Conservation (phyloP, 441 rosid species). For the Jatropha multifida region DNA sequence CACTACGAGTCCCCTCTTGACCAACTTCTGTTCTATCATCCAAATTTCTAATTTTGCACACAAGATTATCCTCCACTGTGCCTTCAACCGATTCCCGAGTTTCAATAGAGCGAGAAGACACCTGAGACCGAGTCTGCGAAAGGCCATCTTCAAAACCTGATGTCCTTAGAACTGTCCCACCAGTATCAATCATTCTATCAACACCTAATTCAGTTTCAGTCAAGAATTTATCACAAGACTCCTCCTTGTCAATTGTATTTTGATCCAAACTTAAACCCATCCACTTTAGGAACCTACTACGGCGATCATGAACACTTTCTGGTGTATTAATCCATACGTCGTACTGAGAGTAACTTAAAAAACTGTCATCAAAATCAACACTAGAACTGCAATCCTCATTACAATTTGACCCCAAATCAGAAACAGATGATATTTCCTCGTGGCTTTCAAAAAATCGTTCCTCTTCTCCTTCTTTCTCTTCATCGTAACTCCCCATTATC, state of each 20-base stretch:
- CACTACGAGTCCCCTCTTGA: conserved; percentile 25
- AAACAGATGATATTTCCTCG: conserved; percentile 47
- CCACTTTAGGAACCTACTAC: conserved; percentile 68
- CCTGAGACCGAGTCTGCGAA: conserved; percentile 20
- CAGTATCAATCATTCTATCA: conserved; percentile 39
- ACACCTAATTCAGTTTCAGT: conserved; percentile 17
- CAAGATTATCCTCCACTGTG: conserved; percentile 20
- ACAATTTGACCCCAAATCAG: conserved; percentile 34
- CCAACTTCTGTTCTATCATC: conserved; percentile 31
- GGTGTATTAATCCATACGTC: conserved; percentile 72
- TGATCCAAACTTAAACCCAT: conserved; percentile 51
- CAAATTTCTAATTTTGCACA: conserved; percentile 26
- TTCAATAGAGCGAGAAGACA: conserved; percentile 27
- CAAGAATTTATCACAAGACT: conserved; percentile 19
- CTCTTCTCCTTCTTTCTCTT: conserved; percentile 56
- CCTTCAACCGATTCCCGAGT: conserved; percentile 24
- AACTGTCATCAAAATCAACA: conserved; percentile 16
- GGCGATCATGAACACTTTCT: conserved; percentile 63
- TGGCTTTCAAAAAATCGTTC: conserved; percentile 65
- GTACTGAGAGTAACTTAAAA: conserved; percentile 29
- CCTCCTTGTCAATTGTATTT: conserved; percentile 25
- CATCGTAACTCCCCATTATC: conserved; percentile 42
- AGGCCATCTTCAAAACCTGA: conserved; percentile 23
- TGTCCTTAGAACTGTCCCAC: conserved; percentile 48
- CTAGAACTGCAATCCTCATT: conserved; percentile 29